These are phyloP conservation scores for Stachybotrys elegans DNA, from an alignment of 2,329 filamentous ascomycete genomes.

Conservation along the genomic window DNA sequence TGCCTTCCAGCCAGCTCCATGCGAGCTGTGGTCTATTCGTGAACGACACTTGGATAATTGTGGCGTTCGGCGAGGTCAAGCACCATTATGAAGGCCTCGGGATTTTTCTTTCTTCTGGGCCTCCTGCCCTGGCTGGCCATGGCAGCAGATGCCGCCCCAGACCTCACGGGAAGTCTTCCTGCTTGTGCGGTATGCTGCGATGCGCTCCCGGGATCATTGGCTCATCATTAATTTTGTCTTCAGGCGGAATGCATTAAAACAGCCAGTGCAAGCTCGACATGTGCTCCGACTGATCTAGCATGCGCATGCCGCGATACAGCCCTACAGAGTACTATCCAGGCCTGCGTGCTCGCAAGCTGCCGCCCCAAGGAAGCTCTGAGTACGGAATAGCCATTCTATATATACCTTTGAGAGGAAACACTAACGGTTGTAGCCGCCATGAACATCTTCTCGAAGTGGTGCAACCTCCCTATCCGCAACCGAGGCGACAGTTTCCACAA, in stretches of 20 bases:
- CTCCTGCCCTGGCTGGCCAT: neutral
- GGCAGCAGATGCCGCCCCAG: neutral
- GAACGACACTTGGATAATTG: too few relatives aligned
- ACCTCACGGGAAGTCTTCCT: slow-evolving; percentile 5
- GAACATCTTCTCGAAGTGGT: slow-evolving; percentile 14
- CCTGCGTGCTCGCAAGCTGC: neutral
- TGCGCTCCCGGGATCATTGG: neutral
- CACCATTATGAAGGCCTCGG: neutral
- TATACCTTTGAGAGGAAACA: slow-evolving; percentile 2
- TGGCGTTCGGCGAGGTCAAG: neutral
- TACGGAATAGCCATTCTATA: neutral
- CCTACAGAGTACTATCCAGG: slow-evolving; percentile 6
- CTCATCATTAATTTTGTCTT: neutral
- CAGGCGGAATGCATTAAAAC: slow-evolving; percentile 14
- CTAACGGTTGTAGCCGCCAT: slow-evolving; percentile 7
- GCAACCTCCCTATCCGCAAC: slow-evolving; percentile 11
- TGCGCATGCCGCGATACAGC: slow-evolving; percentile 17
- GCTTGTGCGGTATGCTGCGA: slow-evolving; percentile 15
- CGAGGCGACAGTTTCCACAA: slow-evolving; percentile 23
- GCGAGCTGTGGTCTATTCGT: too few relatives aligned
- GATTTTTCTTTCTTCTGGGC: neutral
- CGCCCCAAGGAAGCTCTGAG: neutral
- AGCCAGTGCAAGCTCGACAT: slow-evolving; percentile 11
- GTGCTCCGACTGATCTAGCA: slow-evolving; percentile 9
- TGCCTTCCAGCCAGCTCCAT: too few relatives aligned